A percentile compares a stretch with the other conserved stretches of the same genome.
phyloP scores from a whole-genome alignment of 495 filamentous ascomycete genomes.

The Schizothecium vesticola region DNA sequence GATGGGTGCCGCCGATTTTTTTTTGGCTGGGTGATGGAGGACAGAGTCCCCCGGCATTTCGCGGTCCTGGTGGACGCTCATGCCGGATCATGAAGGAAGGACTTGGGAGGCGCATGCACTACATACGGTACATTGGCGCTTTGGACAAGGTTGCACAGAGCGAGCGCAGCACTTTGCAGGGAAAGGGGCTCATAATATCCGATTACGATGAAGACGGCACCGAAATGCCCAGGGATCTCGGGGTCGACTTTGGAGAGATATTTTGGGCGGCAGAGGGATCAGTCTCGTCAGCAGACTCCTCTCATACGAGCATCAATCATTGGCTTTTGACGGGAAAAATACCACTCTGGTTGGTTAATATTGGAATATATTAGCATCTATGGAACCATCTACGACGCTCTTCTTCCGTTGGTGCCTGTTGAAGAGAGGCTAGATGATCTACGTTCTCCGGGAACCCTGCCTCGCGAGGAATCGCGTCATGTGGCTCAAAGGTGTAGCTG shows the following conservation, averaged over 20 bases:
- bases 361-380: background rate
- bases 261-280: background rate
- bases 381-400: background rate
- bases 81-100: background rate
- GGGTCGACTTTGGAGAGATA: background rate
- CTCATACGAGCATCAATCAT: background rate
- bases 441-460: background rate
- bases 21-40: background rate
- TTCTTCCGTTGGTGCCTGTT: background rate
- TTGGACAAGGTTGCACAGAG: background rate
- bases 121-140: background rate
- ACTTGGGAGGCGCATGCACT: background rate
- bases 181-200: background rate
- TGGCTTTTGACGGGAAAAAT: background rate
- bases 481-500: slow-evolving; percentile 12
- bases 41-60: background rate
- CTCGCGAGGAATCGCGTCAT: background rate
- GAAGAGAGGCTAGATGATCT: background rate
- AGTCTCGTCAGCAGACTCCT: background rate
- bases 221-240: too few relatives aligned
- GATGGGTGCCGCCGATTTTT: background rate
- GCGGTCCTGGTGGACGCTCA: background rate
- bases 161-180: background rate
- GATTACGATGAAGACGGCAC: background rate
- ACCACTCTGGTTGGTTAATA: background rate